A percentile compares a stretch with the other conserved stretches of the same genome.
phyloP scores from a whole-genome alignment of 805 yeast genomes.

The Yarrowia yakushimensis region DNA sequence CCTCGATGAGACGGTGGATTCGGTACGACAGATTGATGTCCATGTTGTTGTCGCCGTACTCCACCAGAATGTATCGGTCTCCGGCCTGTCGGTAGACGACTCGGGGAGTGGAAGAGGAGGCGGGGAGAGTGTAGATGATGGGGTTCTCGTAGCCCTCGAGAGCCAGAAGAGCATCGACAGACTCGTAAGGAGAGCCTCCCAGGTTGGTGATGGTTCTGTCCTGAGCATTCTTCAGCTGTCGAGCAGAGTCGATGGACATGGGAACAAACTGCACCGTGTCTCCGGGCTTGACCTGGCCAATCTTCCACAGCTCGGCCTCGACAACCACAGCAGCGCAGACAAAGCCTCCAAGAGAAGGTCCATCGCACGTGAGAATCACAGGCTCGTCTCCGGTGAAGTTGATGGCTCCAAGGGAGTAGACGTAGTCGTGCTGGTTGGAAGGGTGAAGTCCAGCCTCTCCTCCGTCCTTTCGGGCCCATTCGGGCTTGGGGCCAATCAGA shows the following conservation, averaged over 20 bases:
- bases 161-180: conserved; percentile 58
- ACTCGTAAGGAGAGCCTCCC: conserved; percentile 46
- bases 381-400: conserved; percentile 99
- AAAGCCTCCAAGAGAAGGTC: conserved; percentile 96
- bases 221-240: conserved; percentile 57
- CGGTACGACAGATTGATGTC: conserved; percentile 83
- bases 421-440: conserved; percentile 97
- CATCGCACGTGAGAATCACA: conserved; percentile 93
- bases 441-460: conserved; percentile 99
- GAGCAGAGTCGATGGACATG: conserved; percentile 63
- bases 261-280: conserved; percentile 80
- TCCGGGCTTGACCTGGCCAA: conserved; percentile 97
- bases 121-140: conserved; percentile 52
- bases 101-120: conserved; percentile 53
- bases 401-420: conserved; percentile 92
- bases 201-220: conserved; percentile 43
- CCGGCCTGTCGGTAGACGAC: conserved; percentile 95
- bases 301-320: conserved; percentile 96
- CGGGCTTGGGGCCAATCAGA: conserved; percentile 90
- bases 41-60: conserved; percentile 85
- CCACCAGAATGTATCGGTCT: conserved; percentile 86
- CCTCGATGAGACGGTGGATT: conserved; percentile 73
- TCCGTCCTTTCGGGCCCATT: conserved; percentile 95
- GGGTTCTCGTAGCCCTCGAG: conserved; percentile 69
- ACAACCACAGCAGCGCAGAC: conserved; percentile 96